Evolutionary conservation across 2,329 filamentous ascomycete genomes (phyloP).

Genomic region (Stagonosporopsis rhizophila): DNA sequence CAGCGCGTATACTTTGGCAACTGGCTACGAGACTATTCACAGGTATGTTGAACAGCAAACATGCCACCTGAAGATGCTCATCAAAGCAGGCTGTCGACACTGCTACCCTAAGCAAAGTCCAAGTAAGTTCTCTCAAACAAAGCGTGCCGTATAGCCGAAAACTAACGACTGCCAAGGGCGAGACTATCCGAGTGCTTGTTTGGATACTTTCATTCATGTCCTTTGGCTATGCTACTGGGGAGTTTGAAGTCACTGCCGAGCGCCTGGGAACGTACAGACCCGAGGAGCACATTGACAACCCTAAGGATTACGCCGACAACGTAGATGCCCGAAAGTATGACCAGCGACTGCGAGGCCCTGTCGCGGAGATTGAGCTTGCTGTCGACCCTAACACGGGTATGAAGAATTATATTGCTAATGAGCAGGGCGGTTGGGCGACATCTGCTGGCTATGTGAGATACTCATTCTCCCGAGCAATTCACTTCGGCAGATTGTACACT

Average conservation of each 20-base stretch:
- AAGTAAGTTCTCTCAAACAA: conserved; percentile 29
- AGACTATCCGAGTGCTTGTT: conserved; percentile 62
- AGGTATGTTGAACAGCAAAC: conserved; percentile 52
- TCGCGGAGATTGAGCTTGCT: conserved; percentile 59
- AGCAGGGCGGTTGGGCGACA: conserved; percentile 85
- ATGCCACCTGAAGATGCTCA: conserved; percentile 45
- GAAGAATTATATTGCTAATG: conserved; percentile 99
- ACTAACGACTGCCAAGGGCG: conserved; percentile 48
- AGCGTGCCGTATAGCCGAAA: conserved; percentile 23
- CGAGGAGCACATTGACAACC: conserved; percentile 58
- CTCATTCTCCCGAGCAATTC: conserved; percentile 57
- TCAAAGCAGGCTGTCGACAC: conserved; percentile 60
- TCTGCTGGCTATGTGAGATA: conserved; percentile 78
- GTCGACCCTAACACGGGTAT: conserved; percentile 69
- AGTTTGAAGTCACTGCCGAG: conserved; percentile 64
- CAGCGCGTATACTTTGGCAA: conserved; percentile 55
- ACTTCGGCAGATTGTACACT: conserved; percentile 57
- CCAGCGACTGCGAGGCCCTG: conserved; percentile 78
- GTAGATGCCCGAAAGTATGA: conserved; percentile 85
- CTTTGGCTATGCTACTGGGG: conserved; percentile 63
- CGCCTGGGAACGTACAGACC: conserved; percentile 58
- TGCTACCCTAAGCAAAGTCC: conserved; percentile 61
- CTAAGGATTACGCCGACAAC: conserved; percentile 64
- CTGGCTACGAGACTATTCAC: conserved; percentile 60
- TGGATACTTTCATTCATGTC: conserved; percentile 64